Percentiles rank a stretch among this genome's conserved stretches.
These are phyloP conservation scores for Seiridium cupressi DNA, from an alignment of 2,329 filamentous ascomycete species.

Conservation along the genomic window DNA sequence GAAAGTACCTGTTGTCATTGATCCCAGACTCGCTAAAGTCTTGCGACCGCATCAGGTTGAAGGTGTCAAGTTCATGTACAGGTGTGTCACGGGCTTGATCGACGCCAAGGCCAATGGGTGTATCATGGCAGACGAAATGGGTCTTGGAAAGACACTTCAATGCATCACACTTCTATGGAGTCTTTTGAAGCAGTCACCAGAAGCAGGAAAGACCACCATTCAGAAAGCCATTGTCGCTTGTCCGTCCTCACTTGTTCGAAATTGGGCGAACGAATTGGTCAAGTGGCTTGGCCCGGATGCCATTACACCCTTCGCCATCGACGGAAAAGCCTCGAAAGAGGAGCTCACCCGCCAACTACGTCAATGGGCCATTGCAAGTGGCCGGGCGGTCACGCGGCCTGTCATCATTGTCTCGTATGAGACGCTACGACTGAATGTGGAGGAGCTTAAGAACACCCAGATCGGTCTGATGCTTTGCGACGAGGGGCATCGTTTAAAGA, in stretches of 20 bases:
- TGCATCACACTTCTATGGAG: constrained; percentile 98
- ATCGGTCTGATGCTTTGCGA: constrained; percentile 95
- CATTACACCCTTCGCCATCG: constrained; percentile 89
- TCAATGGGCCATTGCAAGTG: constrained; percentile 91
- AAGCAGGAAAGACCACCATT: constrained; percentile 90
- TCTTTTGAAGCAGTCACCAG: constrained; percentile 88
- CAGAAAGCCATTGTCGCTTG: constrained; percentile 97
- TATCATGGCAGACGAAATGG: constrained; percentile 99
- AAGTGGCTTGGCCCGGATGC: constrained; percentile 97
- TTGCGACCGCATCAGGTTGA: constrained; percentile 96
- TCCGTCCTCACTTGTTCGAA: constrained; percentile 91
- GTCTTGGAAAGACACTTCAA: constrained; percentile 93
- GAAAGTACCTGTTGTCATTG: constrained; percentile 95
- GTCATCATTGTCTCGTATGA: constrained; percentile 98
- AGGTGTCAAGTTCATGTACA: constrained; percentile 96
- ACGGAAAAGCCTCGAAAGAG: constrained; percentile 93
- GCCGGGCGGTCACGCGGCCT: constrained; percentile 84
- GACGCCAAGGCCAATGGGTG: constrained; percentile 93
- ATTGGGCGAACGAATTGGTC: constrained; percentile 95
- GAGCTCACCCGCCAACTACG: constrained; percentile 86
- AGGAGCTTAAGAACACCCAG: constrained; percentile 83
- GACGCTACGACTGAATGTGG: constrained; percentile 85
- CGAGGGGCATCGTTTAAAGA: constrained; percentile 94
- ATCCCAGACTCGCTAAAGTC: constrained; percentile 84
- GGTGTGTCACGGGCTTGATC: constrained; percentile 91